Conservation (phyloP, 2,329 filamentous ascomycete species). For the Ceratocystis ficicola region DNA sequence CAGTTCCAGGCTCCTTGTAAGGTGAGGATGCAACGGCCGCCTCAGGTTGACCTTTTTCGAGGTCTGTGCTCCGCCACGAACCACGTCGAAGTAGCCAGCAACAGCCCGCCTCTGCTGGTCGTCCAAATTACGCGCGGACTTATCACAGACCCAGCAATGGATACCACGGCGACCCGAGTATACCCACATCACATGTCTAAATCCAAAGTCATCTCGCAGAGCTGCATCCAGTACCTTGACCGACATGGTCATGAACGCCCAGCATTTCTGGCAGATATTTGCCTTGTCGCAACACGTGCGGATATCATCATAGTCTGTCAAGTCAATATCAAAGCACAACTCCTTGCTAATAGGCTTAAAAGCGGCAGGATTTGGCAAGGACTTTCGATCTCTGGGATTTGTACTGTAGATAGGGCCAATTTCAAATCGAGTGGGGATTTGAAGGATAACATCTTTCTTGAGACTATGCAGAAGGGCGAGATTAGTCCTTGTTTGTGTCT, state of each 20-base stretch:
- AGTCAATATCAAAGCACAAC: constrained; percentile 96
- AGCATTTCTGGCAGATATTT: constrained; percentile 88
- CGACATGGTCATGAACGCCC: constrained; percentile 95
- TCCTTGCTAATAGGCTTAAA: constrained; percentile 88
- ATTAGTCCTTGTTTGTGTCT: not conserved
- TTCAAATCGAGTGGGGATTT: constrained; percentile 90
- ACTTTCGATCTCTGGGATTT: constrained; percentile 88
- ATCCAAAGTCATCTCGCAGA: constrained; percentile 87
- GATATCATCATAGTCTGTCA: constrained; percentile 97
- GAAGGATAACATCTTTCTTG: constrained; percentile 77
- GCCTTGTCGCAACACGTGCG: constrained; percentile 89
- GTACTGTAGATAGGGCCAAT: constrained; percentile 95
- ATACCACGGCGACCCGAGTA: constrained; percentile 94
- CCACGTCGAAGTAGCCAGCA: constrained; percentile 76
- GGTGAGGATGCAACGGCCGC: constrained; percentile 78
- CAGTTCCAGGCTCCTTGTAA: constrained; percentile 75
- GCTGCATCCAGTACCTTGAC: constrained; percentile 86
- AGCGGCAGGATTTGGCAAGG: constrained; percentile 61
- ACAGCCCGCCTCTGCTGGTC: constrained; percentile 77
- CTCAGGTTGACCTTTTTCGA: constrained; percentile 78
- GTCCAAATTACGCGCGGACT: constrained; percentile 68
- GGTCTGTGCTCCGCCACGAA: constrained; percentile 74
- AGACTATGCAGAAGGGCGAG: constrained; percentile 39
- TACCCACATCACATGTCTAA: constrained; percentile 94
- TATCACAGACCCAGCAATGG: constrained; percentile 97